These are phyloP conservation scores for Amylostereum areolatum DNA, from an alignment of 1,284 basidiomycete genomes.

Conservation along the genomic window DNA sequence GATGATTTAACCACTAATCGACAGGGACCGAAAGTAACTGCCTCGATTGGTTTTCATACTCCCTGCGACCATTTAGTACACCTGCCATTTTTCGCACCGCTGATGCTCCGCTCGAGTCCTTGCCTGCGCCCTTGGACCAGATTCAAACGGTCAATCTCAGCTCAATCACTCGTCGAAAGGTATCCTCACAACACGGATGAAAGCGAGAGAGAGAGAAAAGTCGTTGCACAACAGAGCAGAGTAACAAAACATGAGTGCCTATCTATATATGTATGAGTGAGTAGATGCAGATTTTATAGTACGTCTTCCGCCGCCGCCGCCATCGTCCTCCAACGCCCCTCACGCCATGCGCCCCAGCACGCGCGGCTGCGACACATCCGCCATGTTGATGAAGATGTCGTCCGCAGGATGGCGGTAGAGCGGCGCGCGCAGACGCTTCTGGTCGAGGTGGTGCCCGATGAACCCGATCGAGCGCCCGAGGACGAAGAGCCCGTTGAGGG, in stretches of 20 bases:
- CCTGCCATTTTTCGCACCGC: too few relatives aligned
- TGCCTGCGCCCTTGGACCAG: too few relatives aligned
- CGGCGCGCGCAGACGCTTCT: slow-evolving; percentile 89
- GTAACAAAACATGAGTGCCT: too few relatives aligned
- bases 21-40: slow-evolving; percentile 13
- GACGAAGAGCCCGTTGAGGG: slow-evolving; percentile 95
- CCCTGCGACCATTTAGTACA: too few relatives aligned
- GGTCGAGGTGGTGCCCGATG: slow-evolving; percentile 92
- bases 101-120: too few relatives aligned
- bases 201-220: neutral
- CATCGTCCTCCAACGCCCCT: neutral
- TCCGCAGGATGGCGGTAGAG: slow-evolving; percentile 90
- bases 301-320: neutral
- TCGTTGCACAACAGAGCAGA: slow-evolving; percentile 5
- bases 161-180: too few relatives aligned
- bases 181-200: too few relatives aligned
- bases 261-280: too few relatives aligned
- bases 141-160: too few relatives aligned
- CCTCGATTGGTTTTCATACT: too few relatives aligned
- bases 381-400: slow-evolving; percentile 85
- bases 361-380: slow-evolving; percentile 71
- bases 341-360: slow-evolving; percentile 46
- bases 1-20: slow-evolving; percentile 20
- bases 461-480: slow-evolving; percentile 97
- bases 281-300: too few relatives aligned